These are phyloP conservation scores for Aethionema arabicum DNA, from an alignment of 345 rosid species.

Conservation along the genomic window DNA sequence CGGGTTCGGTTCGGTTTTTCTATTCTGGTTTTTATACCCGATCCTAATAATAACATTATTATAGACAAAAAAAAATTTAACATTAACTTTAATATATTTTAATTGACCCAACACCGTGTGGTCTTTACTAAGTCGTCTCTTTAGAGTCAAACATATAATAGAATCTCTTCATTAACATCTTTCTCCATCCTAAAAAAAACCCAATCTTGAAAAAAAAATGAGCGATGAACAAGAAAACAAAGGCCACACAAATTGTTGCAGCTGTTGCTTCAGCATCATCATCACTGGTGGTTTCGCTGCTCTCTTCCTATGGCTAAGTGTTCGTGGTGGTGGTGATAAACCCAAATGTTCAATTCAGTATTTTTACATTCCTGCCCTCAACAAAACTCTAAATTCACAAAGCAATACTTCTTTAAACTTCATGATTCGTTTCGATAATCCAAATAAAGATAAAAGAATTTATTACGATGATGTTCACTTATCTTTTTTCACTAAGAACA, in stretches of 20 bases:
- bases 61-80: too few relatives aligned
- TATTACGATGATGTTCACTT: constrained; percentile 58
- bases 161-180: constrained; percentile 20
- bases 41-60: too few relatives aligned
- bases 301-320: constrained; percentile 73
- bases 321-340: constrained; percentile 52
- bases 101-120: too few relatives aligned
- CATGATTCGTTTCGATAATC: constrained; percentile 49
- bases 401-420: constrained; percentile 46
- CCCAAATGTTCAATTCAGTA: constrained; percentile 50
- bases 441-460: constrained; percentile 72
- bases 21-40: too few relatives aligned
- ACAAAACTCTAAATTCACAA: constrained; percentile 36
- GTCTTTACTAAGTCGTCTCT: too few relatives aligned
- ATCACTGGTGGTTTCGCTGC: constrained; percentile 58
- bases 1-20: too few relatives aligned
- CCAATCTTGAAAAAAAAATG: constrained; percentile 9
- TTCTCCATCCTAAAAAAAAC: constrained; percentile 6
- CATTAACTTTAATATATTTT: too few relatives aligned
- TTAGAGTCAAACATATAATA: too few relatives aligned
- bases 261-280: constrained; percentile 57
- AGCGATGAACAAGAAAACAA: constrained; percentile 9
- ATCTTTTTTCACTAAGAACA: constrained; percentile 32
- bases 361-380: constrained; percentile 62
- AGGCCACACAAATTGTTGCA: constrained; percentile 46